These are phyloP conservation scores for Tolypocladium ovalisporum DNA, from an alignment of 2,329 filamentous ascomycete species.

Conservation along the genomic window DNA sequence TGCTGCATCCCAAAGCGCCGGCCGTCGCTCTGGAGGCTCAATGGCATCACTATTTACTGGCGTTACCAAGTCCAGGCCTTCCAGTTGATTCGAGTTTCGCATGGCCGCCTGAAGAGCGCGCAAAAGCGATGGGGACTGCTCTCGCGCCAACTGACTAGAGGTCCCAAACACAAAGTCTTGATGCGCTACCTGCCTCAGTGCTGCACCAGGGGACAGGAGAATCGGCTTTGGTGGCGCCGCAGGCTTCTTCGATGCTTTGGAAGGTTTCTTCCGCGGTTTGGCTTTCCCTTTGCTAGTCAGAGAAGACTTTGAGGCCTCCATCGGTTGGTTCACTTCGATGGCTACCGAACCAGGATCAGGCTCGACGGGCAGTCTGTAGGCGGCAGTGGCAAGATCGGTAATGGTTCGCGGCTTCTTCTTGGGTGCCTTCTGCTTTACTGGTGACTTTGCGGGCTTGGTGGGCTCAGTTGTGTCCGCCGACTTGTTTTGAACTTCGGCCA, in stretches of 20 bases:
- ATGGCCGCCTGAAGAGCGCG: constrained; percentile 53
- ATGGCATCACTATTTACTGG: constrained; percentile 26
- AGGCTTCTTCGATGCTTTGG: constrained; percentile 27
- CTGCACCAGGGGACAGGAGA: constrained; percentile 59
- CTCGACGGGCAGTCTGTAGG: constrained; percentile 37
- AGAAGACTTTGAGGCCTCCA: constrained; percentile 1
- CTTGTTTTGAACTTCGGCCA: constrained; percentile 34
- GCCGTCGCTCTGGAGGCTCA: constrained; percentile 17
- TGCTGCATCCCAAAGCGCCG: constrained; percentile 58
- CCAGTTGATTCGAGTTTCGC: constrained; percentile 40
- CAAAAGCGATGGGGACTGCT: constrained; percentile 58
- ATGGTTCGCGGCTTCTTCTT: constrained; percentile 68
- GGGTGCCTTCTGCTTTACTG: constrained; percentile 37
- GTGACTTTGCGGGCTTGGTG: constrained; percentile 16
- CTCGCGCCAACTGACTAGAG: constrained; percentile 67
- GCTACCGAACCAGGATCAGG: constrained; percentile 13
- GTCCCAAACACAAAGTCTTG: constrained; percentile 81
- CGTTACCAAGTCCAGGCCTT: constrained; percentile 27
- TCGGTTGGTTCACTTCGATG: not conserved
- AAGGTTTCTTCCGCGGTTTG: constrained; percentile 19
- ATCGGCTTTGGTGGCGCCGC: constrained; percentile 29
- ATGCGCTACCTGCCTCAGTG: constrained; percentile 50
- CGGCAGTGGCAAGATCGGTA: constrained; percentile 65
- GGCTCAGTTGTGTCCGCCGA: constrained; percentile 11
- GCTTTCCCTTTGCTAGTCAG: constrained; percentile 20